These are phyloP conservation scores for Nemania sp. DNA, from an alignment of 2,329 filamentous ascomycete genomes.

Conservation along the genomic window DNA sequence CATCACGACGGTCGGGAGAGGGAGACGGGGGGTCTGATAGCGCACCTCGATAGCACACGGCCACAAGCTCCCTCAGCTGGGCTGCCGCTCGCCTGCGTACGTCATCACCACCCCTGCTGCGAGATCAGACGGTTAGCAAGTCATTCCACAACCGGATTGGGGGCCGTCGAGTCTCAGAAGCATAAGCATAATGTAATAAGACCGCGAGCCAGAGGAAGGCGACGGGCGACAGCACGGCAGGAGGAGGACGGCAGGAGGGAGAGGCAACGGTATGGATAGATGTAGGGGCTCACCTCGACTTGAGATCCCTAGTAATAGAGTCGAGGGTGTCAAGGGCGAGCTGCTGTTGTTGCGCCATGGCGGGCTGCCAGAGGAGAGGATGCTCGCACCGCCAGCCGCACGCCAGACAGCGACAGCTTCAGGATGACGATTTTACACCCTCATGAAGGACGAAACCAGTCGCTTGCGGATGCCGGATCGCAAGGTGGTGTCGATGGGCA, in stretches of 20 bases:
- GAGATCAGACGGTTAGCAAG: constrained; percentile 11
- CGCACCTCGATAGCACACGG: constrained; percentile 59
- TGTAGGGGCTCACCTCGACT: constrained; percentile 53
- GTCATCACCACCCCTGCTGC: constrained; percentile 51
- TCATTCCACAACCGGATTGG: neutral
- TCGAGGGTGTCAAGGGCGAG: constrained; percentile 61
- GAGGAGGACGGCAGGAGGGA: neutral
- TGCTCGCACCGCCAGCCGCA: constrained; percentile 33
- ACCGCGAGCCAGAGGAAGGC: neutral
- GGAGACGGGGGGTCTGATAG: neutral
- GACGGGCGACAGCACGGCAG: no score
- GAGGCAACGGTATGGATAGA: neutral
- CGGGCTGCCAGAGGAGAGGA: constrained; percentile 27
- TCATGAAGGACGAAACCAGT: constrained; percentile 30
- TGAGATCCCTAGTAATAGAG: constrained; percentile 58
- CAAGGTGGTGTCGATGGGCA: constrained; percentile 17
- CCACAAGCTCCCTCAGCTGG: constrained; percentile 60
- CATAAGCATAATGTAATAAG: no score
- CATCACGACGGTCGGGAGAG: neutral
- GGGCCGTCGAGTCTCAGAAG: no score
- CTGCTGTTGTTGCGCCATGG: constrained; percentile 52
- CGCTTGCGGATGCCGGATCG: constrained; percentile 33
- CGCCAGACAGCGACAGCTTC: constrained; percentile 42
- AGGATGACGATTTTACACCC: constrained; percentile 33
- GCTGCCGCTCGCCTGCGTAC: constrained; percentile 56